A percentile compares a stretch with the other conserved stretches of the same genome.
Conservation (phyloP, 306 rosid species). For the Gleditsia sinensis region DNA sequence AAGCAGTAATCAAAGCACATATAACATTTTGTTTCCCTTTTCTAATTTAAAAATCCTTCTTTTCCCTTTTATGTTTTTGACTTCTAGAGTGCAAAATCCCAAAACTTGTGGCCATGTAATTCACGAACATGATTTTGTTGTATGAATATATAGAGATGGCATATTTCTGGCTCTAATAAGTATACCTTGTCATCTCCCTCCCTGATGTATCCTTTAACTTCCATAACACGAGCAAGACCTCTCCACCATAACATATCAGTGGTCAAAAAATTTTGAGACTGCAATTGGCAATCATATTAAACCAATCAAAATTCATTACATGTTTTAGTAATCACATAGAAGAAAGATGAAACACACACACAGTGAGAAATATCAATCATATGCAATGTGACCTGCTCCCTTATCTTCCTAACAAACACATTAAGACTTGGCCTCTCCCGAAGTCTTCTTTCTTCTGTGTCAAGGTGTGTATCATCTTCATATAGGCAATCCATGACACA, state of each 20-base stretch:
- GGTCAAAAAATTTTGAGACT: conserved; percentile 66
- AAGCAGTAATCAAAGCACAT: neutral
- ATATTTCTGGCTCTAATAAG: conserved; percentile 1
- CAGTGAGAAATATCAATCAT: conserved; percentile 17
- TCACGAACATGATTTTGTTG: neutral
- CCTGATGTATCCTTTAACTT: conserved; percentile 64
- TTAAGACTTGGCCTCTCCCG: conserved; percentile 57
- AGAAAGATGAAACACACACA: neutral
- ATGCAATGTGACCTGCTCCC: conserved; percentile 66
- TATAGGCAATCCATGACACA: conserved; percentile 35
- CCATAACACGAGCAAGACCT: conserved; percentile 89
- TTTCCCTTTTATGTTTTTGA: conserved; percentile 7
- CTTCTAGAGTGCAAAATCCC: conserved; percentile 16
- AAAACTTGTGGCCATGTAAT: conserved; percentile 8
- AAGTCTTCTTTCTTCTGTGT: conserved; percentile 31
- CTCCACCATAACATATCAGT: conserved; percentile 85
- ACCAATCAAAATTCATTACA: conserved; percentile 22
- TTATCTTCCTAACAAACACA: conserved; percentile 64
- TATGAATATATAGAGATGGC: conserved; percentile 2
- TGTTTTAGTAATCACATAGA: neutral
- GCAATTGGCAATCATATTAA: conserved; percentile 29
- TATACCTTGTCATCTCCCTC: conserved; percentile 79
- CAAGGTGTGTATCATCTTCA: conserved; percentile 41
- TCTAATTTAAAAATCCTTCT: neutral
- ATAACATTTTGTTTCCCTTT: neutral